phyloP scores from a whole-genome alignment of 2,329 filamentous ascomycete species.

The Colletotrichum sansevieriae region DNA sequence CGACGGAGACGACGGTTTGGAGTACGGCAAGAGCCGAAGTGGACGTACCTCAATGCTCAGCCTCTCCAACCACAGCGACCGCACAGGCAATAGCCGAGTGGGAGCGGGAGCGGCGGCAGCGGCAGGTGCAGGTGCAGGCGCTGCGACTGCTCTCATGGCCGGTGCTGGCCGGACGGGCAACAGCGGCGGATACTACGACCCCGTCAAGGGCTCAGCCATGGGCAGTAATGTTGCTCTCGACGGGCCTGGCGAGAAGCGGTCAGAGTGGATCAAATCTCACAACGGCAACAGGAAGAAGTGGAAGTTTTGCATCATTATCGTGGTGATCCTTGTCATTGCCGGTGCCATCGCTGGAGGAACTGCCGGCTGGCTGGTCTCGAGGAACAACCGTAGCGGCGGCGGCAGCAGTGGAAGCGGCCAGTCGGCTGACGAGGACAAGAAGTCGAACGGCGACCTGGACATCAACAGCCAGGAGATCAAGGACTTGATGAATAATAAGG shows the following conservation, averaged over 20 bases:
- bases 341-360: slow-evolving; percentile 81
- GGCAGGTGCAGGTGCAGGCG: slow-evolving; percentile 61
- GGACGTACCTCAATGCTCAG: slow-evolving; percentile 72
- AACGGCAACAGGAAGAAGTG: slow-evolving; percentile 73
- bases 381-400: slow-evolving; percentile 56
- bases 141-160: slow-evolving; percentile 50
- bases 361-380: slow-evolving; percentile 78
- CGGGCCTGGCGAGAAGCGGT: slow-evolving; percentile 69
- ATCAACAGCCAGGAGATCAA: slow-evolving; percentile 85
- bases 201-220: slow-evolving; percentile 57
- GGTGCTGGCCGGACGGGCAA: slow-evolving; percentile 49
- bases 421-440: slow-evolving; percentile 70
- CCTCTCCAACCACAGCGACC: slow-evolving; percentile 59
- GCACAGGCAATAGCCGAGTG: slow-evolving; percentile 44
- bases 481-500: slow-evolving; percentile 80
- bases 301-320: slow-evolving; percentile 75
- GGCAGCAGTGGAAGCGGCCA: slow-evolving; percentile 51
- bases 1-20: slow-evolving; percentile 88
- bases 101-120: slow-evolving; percentile 56
- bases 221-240: slow-evolving; percentile 25
- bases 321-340: slow-evolving; percentile 72
- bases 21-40: slow-evolving; percentile 58
- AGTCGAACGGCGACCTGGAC: slow-evolving; percentile 76
- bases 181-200: slow-evolving; percentile 66
- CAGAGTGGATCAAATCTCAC: slow-evolving; percentile 72